Percentiles rank a stretch among this genome's conserved stretches.
These are phyloP conservation scores for Mycena chlorophos DNA, from an alignment of 768 basidiomycete genomes.

Conservation along the genomic window DNA sequence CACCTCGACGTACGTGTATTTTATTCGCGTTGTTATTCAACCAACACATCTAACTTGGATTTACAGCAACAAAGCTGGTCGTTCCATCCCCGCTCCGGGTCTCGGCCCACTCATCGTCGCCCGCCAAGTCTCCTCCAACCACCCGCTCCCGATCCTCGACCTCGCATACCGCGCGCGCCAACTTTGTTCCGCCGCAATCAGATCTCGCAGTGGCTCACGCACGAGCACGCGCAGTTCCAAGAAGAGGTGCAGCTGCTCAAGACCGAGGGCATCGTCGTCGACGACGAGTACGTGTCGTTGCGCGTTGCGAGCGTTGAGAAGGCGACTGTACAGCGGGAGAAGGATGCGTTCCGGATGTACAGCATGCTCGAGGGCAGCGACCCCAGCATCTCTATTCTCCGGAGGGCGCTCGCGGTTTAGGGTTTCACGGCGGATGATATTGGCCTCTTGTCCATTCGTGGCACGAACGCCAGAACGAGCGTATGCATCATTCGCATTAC, in stretches of 20 bases:
- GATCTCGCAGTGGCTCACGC: conserved; percentile 89
- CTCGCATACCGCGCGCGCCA: conserved; percentile 90
- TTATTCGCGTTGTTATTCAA: conserved; percentile 1
- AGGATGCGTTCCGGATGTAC: conserved; percentile 87
- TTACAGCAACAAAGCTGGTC: conserved; percentile 92
- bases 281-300: conserved; percentile 70
- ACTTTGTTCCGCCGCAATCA: conserved; percentile 91
- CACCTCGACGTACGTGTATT: conserved; percentile 81
- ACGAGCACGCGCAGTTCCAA: conserved; percentile 84
- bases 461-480: conserved; percentile 85
- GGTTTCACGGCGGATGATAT: conserved; percentile 92
- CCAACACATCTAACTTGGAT: conserved; percentile 13
- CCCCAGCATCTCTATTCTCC: conserved; percentile 84
- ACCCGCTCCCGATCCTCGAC: conserved; percentile 78
- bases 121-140: conserved; percentile 76
- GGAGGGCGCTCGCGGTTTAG: conserved; percentile 96
- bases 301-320: conserved; percentile 84
- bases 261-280: conserved; percentile 47
- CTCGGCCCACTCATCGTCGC: conserved; percentile 89
- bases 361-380: conserved; percentile 93
- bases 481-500: conserved; percentile 35
- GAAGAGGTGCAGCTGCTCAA: conserved; percentile 71
- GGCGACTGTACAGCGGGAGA: conserved; percentile 90
- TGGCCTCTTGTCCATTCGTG: conserved; percentile 86
- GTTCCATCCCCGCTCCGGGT: conserved; percentile 96